Evolutionary conservation across 164 flowering plant species (phyloP).

Genomic region (Buxus sempervirens): DNA sequence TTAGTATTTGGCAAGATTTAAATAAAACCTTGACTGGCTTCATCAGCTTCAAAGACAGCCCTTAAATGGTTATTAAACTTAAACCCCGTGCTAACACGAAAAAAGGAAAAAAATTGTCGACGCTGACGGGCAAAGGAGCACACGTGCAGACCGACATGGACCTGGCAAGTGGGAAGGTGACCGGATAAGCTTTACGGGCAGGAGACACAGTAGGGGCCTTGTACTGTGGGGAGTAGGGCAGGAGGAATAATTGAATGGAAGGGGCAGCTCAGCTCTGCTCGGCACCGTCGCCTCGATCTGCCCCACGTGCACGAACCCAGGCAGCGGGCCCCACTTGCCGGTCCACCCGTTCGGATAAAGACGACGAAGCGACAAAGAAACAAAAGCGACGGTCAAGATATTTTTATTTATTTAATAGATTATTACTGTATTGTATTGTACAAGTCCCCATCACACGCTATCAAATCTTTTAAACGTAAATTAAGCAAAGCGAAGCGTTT

Average conservation of each 20-base stretch:
- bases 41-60: too few species aligned
- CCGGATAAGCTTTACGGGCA: constrained; percentile 19
- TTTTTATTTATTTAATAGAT: too few species aligned
- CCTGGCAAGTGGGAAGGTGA: constrained; percentile 22
- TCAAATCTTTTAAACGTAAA: background rate
- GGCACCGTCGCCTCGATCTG: background rate
- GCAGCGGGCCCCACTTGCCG: constrained; percentile 24
- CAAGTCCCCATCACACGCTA: background rate
- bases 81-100: too few species aligned
- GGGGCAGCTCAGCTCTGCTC: constrained; percentile 9
- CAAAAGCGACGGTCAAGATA: constrained; percentile 14
- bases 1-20: too few species aligned
- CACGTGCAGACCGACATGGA: background rate
- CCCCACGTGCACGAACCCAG: constrained; percentile 35
- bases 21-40: too few species aligned
- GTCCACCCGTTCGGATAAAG: constrained; percentile 3
- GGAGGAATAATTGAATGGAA: constrained; percentile 14
- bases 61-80: too few species aligned
- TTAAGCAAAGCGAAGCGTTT: too few species aligned
- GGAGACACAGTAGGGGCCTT: constrained; percentile 25
- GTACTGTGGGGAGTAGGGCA: constrained; percentile 35
- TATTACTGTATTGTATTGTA: background rate
- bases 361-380: constrained; percentile 4
- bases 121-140: background rate
- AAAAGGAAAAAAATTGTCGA: too few species aligned